A percentile compares a stretch with the other conserved stretches of the same genome.
These are phyloP conservation scores for Odontarrhena argentea DNA, from an alignment of 345 rosid species.

Conservation along the genomic window DNA sequence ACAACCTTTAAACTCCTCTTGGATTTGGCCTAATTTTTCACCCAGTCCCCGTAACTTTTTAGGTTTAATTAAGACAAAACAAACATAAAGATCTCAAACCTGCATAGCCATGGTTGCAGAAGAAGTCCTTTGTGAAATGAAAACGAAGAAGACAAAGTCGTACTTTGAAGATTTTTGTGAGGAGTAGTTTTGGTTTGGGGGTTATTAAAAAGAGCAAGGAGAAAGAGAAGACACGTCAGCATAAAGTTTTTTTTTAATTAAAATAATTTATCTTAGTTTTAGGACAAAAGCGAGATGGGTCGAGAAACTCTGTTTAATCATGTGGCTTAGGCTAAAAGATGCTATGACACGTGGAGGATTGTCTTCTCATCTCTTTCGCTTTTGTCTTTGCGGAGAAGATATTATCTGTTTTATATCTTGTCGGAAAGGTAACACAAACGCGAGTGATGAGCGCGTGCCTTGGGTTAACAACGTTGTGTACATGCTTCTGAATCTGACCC, in stretches of 20 bases:
- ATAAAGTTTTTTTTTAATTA: background rate
- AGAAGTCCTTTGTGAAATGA: conserved; percentile 1
- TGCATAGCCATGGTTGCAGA: conserved; percentile 36
- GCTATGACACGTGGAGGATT: conserved; percentile 32
- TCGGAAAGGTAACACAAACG: conserved; percentile 26
- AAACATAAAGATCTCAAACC: conserved; percentile 33
- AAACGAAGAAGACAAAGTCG: background rate
- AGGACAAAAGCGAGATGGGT: conserved; percentile 34
- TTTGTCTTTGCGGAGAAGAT: conserved; percentile 42
- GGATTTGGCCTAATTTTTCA: too few relatives aligned
- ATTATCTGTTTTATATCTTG: conserved; percentile 42
- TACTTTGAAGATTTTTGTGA: conserved; percentile 18
- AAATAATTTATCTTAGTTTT: too few relatives aligned
- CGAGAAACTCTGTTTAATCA: conserved; percentile 53
- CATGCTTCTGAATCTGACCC: background rate
- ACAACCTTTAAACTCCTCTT: too few relatives aligned
- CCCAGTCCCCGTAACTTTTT: too few relatives aligned
- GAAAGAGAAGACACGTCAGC: conserved; percentile 65
- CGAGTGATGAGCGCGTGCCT: conserved; percentile 34
- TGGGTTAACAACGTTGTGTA: conserved; percentile 28
- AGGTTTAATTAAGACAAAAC: background rate
- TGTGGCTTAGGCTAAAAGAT: conserved; percentile 66
- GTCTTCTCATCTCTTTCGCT: conserved; percentile 29
- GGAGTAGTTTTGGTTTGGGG: background rate
- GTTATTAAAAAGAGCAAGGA: conserved; percentile 33